phyloP scores from a whole-genome alignment of 495 filamentous ascomycete genomes.

The Haplographium delicatum region DNA sequence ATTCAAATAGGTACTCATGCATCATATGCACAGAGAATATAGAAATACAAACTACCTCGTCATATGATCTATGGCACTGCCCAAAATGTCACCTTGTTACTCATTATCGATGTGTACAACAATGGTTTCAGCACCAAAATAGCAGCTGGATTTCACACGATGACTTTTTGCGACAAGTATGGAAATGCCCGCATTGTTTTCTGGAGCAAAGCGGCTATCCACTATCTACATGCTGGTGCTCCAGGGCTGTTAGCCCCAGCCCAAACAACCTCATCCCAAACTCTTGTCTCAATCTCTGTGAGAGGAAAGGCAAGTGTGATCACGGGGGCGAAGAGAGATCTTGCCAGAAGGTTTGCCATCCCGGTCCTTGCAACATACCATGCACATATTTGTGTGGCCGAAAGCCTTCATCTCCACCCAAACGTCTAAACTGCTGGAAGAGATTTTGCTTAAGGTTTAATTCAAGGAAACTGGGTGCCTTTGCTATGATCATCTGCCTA shows the following conservation, averaged over 20 bases:
- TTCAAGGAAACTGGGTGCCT: background rate
- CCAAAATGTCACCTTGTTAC: conserved; percentile 2
- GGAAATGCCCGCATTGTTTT: conserved; percentile 10
- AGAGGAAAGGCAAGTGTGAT: background rate
- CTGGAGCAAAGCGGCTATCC: background rate
- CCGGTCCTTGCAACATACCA: conserved; percentile 6
- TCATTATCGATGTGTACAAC: conserved; percentile 10
- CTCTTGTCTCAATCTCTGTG: background rate
- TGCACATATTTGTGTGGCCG: background rate
- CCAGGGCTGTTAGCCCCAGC: too few relatives aligned
- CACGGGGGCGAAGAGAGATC: background rate
- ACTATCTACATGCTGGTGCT: too few relatives aligned
- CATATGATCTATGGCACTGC: conserved; percentile 14
- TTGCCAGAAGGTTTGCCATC: conserved; percentile 6
- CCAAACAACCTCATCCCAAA: background rate
- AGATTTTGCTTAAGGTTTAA: background rate
- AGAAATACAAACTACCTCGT: background rate
- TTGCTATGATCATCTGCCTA: background rate
- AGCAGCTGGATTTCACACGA: background rate
- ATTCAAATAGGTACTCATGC: conserved; percentile 7
- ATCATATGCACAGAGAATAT: conserved; percentile 9
- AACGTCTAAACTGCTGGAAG: background rate
- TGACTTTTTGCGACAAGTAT: background rate
- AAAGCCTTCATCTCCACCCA: background rate
- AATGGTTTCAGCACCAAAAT: background rate